These are phyloP conservation scores for Aureobasidium sp. DNA, from an alignment of 2,329 filamentous ascomycete genomes.

Conservation along the genomic window DNA sequence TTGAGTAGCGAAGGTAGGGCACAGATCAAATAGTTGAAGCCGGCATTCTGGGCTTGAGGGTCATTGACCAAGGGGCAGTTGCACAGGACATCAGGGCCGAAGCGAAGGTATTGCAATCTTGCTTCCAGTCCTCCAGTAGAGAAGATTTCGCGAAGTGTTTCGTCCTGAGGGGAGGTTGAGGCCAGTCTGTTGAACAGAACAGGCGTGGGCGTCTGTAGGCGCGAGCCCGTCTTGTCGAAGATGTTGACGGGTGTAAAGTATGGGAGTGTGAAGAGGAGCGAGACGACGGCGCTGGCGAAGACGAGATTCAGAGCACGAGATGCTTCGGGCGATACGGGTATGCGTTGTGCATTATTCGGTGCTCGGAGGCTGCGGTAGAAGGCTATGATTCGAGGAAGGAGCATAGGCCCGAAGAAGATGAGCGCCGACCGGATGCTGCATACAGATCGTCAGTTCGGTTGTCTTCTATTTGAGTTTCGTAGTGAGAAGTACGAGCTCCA, in stretches of 20 bases:
- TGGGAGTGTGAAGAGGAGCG: slow-evolving; percentile 53
- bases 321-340: slow-evolving; percentile 46
- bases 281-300: slow-evolving; percentile 42
- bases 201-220: slow-evolving; percentile 76
- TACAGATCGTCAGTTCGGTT: neutral
- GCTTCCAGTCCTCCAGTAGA: slow-evolving; percentile 54
- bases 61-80: slow-evolving; percentile 68
- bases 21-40: slow-evolving; percentile 69
- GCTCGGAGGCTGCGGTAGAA: slow-evolving; percentile 52
- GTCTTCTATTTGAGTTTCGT: too few species aligned
- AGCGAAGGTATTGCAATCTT: slow-evolving; percentile 73
- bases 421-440: slow-evolving; percentile 30
- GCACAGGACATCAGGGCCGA: slow-evolving; percentile 64
- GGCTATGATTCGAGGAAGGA: slow-evolving; percentile 57
- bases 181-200: slow-evolving; percentile 72
- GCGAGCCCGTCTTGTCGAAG: slow-evolving; percentile 67
- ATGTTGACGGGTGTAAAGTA: slow-evolving; percentile 68
- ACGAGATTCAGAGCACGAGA: slow-evolving; percentile 53
- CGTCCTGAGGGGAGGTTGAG: slow-evolving; percentile 50
- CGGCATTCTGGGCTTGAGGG: slow-evolving; percentile 25
- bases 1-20: slow-evolving; percentile 62
- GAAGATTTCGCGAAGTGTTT: slow-evolving; percentile 58
- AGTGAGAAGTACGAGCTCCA: slow-evolving; percentile 4
- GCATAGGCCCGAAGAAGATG: slow-evolving; percentile 57
- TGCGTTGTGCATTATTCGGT: slow-evolving; percentile 36